Base-by-base conservation (phyloP, 441 rosid species). In the Kokia cookei region DNA sequence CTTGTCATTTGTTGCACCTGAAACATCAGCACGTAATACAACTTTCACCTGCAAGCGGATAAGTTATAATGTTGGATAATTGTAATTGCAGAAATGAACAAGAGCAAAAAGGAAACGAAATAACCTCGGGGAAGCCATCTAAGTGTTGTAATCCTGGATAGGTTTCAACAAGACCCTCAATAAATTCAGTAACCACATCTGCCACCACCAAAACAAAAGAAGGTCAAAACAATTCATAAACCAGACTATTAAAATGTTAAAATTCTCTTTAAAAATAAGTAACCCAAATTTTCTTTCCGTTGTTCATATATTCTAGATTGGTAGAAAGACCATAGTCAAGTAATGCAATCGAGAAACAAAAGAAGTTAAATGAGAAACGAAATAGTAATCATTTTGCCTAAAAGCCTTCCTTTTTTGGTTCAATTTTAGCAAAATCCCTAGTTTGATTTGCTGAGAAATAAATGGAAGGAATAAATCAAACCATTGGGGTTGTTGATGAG, bases 91-190 rank as follows among this genome's bases (percentile, higher is more conserved):
- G 2, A 26, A 55, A 5, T 11, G 50, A 19, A 24, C 12, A 40
- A 26, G 5, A 8, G 19, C 24, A 55, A 40, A 19, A 8, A 11
- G 15, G 55, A 32, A 65, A 60, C 11, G 51, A 11, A 29, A 76
- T 75, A 69, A 91, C 97, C 98, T 93, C 92, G 13, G 98, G 99
- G 70, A 95, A 90, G 15, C 99, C 99, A 77, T 95, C 99, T 80
- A 95, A 83, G 77, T 87, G 86, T 83, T 93, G 98, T 59, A 95
- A 84, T 61, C 90, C 94, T 24, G 93, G 92, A 80, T 87, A 95
- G 54, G 97, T 91, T 80, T 95, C 99, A 0, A 86, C 90, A 65
- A 95, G 91, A 45, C 99, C 99, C 77, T 95, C 99, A 59, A 95
- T 90, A 83, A 82, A 91, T 82, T 95, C 99, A 29, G 93, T 95